Evolutionary conservation across 495 filamentous ascomycete genomes (phyloP).

Genomic region (Penicillium verhagenii): DNA sequence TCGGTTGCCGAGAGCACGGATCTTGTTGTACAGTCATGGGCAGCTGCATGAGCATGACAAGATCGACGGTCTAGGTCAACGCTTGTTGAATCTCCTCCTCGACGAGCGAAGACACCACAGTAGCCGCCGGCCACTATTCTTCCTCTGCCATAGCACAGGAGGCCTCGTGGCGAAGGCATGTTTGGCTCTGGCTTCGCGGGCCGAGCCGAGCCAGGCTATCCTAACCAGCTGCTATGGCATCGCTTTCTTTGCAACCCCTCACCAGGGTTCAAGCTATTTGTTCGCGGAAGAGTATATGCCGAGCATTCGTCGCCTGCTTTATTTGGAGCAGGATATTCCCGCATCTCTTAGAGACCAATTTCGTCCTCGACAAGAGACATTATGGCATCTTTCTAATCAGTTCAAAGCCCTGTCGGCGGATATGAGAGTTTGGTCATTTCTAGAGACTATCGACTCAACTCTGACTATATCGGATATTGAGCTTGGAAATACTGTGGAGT

Average conservation of each 20-base stretch:
- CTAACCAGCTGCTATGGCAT: constrained; percentile 60
- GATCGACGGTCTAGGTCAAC: constrained; percentile 48
- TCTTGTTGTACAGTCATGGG: constrained; percentile 58
- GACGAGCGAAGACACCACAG: constrained; percentile 32
- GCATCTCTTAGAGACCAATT: constrained; percentile 48
- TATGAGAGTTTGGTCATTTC: constrained; percentile 65
- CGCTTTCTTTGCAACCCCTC: constrained; percentile 59
- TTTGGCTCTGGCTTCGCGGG: constrained; percentile 48
- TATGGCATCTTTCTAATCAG: constrained; percentile 51
- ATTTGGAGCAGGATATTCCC: constrained; percentile 54
- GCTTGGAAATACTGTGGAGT: constrained; percentile 28
- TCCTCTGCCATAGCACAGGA: constrained; percentile 65
- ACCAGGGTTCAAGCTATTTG: constrained; percentile 64
- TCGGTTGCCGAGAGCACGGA: constrained; percentile 42
- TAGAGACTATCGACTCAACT: constrained; percentile 61
- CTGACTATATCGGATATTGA: constrained; percentile 46
- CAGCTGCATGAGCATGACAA: constrained; percentile 44
- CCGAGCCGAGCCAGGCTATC: constrained; percentile 39
- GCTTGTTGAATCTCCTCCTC: constrained; percentile 47
- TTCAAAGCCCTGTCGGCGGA: constrained; percentile 61
- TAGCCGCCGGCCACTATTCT: constrained; percentile 53
- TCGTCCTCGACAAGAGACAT: constrained; percentile 43
- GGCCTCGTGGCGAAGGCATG: constrained; percentile 59
- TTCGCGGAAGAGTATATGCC: constrained; percentile 55
- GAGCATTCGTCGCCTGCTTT: constrained; percentile 54